phyloP scores from a whole-genome alignment of 805 yeast genomes.

The Nakazawaea sp. region DNA sequence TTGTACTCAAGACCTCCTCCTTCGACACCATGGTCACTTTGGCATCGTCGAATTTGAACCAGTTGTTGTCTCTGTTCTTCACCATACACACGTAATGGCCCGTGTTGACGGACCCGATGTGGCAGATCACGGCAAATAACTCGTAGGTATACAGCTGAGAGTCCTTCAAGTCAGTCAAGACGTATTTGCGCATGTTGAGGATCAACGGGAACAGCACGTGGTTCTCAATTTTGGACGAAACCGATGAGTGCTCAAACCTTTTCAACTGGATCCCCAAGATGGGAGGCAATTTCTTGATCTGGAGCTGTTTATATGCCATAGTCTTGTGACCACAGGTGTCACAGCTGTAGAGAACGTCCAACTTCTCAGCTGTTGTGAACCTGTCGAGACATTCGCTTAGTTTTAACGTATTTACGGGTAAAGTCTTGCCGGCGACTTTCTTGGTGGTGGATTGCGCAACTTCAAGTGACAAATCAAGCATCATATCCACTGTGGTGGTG shows the following conservation, averaged over 20 bases:
- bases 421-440: slow-evolving; percentile 14
- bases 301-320: slow-evolving; percentile 66
- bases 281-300: slow-evolving; percentile 63
- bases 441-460: slow-evolving; percentile 32
- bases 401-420: slow-evolving; percentile 9
- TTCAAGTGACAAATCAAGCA: slow-evolving; percentile 83
- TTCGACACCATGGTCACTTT: slow-evolving; percentile 60
- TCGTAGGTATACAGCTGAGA: slow-evolving; percentile 49
- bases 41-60: slow-evolving; percentile 93
- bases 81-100: slow-evolving; percentile 88
- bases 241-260: slow-evolving; percentile 57
- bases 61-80: slow-evolving; percentile 64
- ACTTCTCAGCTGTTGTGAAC: slow-evolving; percentile 71
- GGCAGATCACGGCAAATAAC: slow-evolving; percentile 80
- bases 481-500: slow-evolving; percentile 77
- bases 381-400: slow-evolving; percentile 63
- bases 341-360: slow-evolving; percentile 73
- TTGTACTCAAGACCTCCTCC: slow-evolving; percentile 59
- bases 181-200: slow-evolving; percentile 64
- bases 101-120: slow-evolving; percentile 88
- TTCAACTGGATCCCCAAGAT: slow-evolving; percentile 82
- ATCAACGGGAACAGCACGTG: slow-evolving; percentile 68
- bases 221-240: slow-evolving; percentile 67
- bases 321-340: slow-evolving; percentile 54
- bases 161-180: slow-evolving; percentile 13